Evolutionary conservation across 768 basidiomycete genomes (phyloP), one percentile per base, ranked within the genome.

Genomic region (Pleurotus tuber-regium): DNA sequence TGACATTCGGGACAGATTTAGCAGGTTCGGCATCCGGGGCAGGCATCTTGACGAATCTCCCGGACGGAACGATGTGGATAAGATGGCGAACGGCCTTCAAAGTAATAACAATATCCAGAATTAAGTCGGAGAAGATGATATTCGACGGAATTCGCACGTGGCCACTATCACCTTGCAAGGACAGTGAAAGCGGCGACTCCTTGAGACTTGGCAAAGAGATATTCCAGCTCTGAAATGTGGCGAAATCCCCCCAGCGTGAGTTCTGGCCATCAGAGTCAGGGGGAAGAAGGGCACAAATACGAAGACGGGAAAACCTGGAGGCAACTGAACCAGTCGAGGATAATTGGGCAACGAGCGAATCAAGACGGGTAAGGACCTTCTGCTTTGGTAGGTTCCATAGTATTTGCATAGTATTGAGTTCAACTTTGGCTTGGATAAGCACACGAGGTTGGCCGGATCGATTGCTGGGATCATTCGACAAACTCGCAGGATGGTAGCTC

Each of bases 71-170:
- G 59, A 87, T 80, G 23, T 70, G 71, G 8, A 73, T 54, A 6
- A 97, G 73, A 60, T 95, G 89, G 55, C 84, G 86, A 39, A 84
- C 59, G 1, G 84, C 79, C 67, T 98, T 98, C 57, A 83, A 58
- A 5, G 85, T 76, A 44, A 90, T 71, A 43, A 72, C 79, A 52
- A 79, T 61, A 62, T 92, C 90, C 43, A 88, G 76, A 40, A 94
- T 76, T 43, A 97, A 72, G 25, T 91, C 83, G 3, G 88, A 79
- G 35, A 94, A 67, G 35, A 88, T 67, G 63, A 87, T 96, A 10
- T 84, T 82, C 62, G 80, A 80, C 1, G 95, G 93, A 29, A 98
- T 84, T 16, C 84, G 82, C n/a, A 97, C 60, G 19, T 82, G 83
- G 1, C 81, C 76, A 44, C 83, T 84, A 29, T 89, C 82, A 16